These are phyloP conservation scores for Oryza brachyantha DNA, from an alignment of 176 grass and related monocot genomes.

Conservation along the genomic window DNA sequence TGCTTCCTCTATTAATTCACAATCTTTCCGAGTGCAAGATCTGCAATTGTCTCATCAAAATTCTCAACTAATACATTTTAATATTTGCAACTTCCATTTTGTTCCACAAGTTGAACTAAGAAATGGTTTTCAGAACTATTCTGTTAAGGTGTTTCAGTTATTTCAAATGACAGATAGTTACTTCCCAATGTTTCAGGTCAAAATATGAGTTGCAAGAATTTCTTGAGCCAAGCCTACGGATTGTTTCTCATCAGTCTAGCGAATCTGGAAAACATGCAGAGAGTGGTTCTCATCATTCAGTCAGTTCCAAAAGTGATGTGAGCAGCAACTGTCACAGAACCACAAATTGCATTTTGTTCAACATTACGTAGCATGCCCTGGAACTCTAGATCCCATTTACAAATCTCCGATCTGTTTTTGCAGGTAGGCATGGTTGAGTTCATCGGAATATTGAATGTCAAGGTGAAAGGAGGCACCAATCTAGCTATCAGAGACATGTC, in stretches of 20 bases:
- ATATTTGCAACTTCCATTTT: constrained; percentile 8
- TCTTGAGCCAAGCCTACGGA: constrained; percentile 73
- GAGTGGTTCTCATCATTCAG: constrained; percentile 32
- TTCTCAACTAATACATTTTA: not conserved
- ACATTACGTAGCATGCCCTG: not conserved
- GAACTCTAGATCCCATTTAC: not conserved
- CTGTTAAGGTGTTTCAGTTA: not conserved
- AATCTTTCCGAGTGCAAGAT: not conserved
- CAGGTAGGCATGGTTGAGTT: constrained; percentile 58
- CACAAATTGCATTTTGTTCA: not conserved
- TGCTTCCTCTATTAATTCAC: not conserved
- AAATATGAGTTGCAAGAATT: constrained; percentile 87
- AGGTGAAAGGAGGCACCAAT: constrained; percentile 67
- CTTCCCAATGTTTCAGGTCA: constrained; percentile 44
- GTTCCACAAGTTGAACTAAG: not conserved
- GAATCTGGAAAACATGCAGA: constrained; percentile 29
- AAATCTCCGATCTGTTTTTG: not conserved
- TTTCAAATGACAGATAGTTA: not conserved
- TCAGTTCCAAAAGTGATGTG: constrained; percentile 50
- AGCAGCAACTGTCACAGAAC: constrained; percentile 1
- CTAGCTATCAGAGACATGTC: constrained; percentile 74
- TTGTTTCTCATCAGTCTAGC: constrained; percentile 43
- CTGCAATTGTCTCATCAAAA: not conserved
- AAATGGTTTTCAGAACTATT: not conserved
- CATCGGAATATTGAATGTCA: constrained; percentile 74